Percentiles rank a stretch among this genome's conserved stretches.
phyloP scores from a whole-genome alignment of 805 yeast species.

The Myxozyma mucilagina region DNA sequence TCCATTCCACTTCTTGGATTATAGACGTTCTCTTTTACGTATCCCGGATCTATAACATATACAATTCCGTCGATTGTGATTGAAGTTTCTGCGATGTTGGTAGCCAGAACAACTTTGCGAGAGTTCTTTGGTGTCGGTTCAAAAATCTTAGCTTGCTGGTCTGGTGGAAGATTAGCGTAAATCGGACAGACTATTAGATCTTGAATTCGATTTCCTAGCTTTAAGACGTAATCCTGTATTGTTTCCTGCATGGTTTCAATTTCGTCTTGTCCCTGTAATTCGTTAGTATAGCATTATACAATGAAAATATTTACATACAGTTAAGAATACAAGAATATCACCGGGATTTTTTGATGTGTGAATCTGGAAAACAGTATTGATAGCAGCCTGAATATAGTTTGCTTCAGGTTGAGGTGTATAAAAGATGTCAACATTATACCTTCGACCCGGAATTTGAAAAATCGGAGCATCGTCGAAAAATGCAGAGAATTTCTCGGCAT shows the following conservation, averaged over 20 bases:
- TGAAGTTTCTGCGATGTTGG: slow-evolving; percentile 96
- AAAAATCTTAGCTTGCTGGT: slow-evolving; percentile 83
- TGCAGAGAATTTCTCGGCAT: slow-evolving; percentile 74
- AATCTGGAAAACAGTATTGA: slow-evolving; percentile 82
- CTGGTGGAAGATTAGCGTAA: slow-evolving; percentile 88
- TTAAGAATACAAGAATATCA: slow-evolving; percentile 69
- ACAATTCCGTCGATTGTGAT: slow-evolving; percentile 91
- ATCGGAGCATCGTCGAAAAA: slow-evolving; percentile 84
- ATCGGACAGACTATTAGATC: slow-evolving; percentile 82
- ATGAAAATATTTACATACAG: slow-evolving; percentile 39
- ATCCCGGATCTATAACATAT: slow-evolving; percentile 93
- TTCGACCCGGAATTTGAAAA: slow-evolving; percentile 74
- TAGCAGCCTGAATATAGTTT: slow-evolving; percentile 79
- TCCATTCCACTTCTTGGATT: slow-evolving; percentile 92
- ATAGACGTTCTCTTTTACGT: slow-evolving; percentile 84
- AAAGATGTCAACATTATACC: slow-evolving; percentile 83
- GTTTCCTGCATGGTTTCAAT: slow-evolving; percentile 78
- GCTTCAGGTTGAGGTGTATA: slow-evolving; percentile 81
- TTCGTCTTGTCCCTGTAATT: slow-evolving; percentile 81
- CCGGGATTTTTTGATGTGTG: slow-evolving; percentile 78
- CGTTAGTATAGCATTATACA: background rate
- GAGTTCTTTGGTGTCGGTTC: slow-evolving; percentile 83
- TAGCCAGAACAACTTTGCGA: slow-evolving; percentile 88
- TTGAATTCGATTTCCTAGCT: slow-evolving; percentile 60
- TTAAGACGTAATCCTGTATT: slow-evolving; percentile 61